Percentiles rank a stretch among this genome's conserved stretches.
These are phyloP conservation scores for Ogataea corticis DNA, from an alignment of 805 yeast genomes.

Conservation along the genomic window DNA sequence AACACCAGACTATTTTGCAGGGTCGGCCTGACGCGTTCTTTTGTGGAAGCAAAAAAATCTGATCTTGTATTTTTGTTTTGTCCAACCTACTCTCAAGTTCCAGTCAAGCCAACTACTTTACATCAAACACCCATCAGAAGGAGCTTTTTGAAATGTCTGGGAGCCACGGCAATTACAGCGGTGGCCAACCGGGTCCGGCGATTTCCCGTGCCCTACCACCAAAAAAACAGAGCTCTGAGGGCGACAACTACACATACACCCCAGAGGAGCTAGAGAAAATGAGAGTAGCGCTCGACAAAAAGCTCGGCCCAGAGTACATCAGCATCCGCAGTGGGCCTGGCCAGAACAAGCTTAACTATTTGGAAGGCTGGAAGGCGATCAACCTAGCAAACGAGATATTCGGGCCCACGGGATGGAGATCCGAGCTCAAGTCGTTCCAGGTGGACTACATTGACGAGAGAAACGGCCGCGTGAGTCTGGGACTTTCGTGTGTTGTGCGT, in stretches of 20 bases:
- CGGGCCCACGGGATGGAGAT: conserved; percentile 83
- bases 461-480: conserved; percentile 59
- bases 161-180: background rate
- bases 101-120: too few relatives aligned
- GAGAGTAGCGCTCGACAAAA: conserved; percentile 33
- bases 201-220: conserved; percentile 15
- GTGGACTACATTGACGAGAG: conserved; percentile 72
- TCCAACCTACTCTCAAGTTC: too few relatives aligned
- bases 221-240: conserved; percentile 4
- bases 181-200: background rate
- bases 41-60: background rate
- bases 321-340: conserved; percentile 78
- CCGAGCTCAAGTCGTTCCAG: conserved; percentile 63
- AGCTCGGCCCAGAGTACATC: conserved; percentile 76
- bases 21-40: conserved; percentile 3
- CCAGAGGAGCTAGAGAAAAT: conserved; percentile 30
- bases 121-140: too few relatives aligned
- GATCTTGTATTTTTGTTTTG: background rate
- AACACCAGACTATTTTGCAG: background rate
- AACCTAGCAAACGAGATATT: conserved; percentile 78
- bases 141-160: background rate
- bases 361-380: conserved; percentile 84
- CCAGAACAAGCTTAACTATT: conserved; percentile 64
- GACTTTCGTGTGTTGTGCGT: conserved; percentile 69
- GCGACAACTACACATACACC: conserved; percentile 16